These are phyloP conservation scores for Glutinoglossum americanum DNA, from an alignment of 495 filamentous ascomycete species.

Conservation along the genomic window DNA sequence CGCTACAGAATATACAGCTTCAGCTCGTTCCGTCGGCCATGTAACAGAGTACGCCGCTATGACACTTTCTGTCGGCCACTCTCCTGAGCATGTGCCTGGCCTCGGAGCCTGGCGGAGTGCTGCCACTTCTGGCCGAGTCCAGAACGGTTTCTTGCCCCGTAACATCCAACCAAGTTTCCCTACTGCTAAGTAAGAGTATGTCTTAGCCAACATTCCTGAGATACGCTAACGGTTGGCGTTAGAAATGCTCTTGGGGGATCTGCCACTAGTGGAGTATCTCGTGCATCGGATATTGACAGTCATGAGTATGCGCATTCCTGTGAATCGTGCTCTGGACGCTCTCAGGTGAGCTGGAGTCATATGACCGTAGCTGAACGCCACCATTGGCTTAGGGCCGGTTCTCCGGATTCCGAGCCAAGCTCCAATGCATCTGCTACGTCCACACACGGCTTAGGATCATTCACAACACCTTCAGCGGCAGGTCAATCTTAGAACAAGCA, in stretches of 20 bases:
- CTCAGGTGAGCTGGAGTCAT: neutral
- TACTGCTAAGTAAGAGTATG: neutral
- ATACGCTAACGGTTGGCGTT: neutral
- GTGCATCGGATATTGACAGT: neutral
- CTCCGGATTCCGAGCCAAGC: neutral
- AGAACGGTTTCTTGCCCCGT: neutral
- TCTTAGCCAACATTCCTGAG: neutral
- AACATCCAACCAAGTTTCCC: neutral
- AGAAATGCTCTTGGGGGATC: neutral
- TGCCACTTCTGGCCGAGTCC: neutral
- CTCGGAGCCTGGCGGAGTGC: neutral
- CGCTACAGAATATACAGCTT: slow-evolving; percentile 61
- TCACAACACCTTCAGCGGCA: neutral
- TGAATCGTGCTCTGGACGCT: neutral
- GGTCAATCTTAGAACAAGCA: neutral
- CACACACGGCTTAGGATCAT: neutral
- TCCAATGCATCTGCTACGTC: neutral
- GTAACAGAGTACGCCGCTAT: neutral
- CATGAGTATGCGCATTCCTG: neutral
- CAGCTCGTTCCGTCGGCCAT: slow-evolving; percentile 1
- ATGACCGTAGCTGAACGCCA: neutral
- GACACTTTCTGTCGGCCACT: neutral
- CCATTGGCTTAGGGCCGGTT: slow-evolving; percentile 1
- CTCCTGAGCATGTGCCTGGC: neutral
- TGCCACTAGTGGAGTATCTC: neutral